Conservation (phyloP, 768 basidiomycete species). For the Kwoniella heveanensis region DNA sequence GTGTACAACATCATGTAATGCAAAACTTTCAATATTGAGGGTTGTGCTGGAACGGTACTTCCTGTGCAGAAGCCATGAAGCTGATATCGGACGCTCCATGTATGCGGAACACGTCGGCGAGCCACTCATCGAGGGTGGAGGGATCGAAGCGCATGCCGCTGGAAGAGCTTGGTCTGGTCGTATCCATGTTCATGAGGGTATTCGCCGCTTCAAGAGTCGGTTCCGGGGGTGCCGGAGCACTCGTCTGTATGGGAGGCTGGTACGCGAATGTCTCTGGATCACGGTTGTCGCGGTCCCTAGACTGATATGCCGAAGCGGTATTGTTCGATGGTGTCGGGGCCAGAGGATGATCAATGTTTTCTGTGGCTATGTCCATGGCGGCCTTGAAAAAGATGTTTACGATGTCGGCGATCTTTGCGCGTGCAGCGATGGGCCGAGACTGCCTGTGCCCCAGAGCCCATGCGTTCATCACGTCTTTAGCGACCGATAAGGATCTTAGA, state of each 20-base stretch:
- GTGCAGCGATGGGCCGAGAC: conserved; percentile 11
- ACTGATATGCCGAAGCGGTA: background rate
- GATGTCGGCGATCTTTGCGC: conserved; percentile 22
- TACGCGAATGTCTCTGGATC: background rate
- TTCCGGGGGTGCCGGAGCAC: background rate
- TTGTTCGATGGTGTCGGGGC: background rate
- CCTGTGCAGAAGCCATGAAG: conserved; percentile 8
- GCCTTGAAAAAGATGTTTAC: conserved; percentile 22
- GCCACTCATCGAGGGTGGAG: conserved; percentile 24
- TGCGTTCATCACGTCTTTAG: conserved; percentile 22
- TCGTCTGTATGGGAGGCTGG: background rate
- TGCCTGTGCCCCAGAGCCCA: conserved; percentile 22
- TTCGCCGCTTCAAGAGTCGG: conserved; percentile 3
- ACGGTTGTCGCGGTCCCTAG: background rate
- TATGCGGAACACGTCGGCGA: conserved; percentile 19
- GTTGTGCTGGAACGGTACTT: background rate
- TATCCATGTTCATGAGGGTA: conserved; percentile 4
- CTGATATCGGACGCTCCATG: conserved; percentile 10
- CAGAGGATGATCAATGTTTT: background rate
- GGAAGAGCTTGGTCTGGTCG: background rate
- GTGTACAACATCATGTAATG: background rate
- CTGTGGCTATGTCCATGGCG: conserved; percentile 3
- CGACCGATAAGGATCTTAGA: conserved; percentile 4
- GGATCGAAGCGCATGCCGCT: conserved; percentile 11
- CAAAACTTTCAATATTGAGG: background rate